Conservation (phyloP, 2,329 filamentous ascomycete genomes). For the Pestalotiopsis sp. region DNA sequence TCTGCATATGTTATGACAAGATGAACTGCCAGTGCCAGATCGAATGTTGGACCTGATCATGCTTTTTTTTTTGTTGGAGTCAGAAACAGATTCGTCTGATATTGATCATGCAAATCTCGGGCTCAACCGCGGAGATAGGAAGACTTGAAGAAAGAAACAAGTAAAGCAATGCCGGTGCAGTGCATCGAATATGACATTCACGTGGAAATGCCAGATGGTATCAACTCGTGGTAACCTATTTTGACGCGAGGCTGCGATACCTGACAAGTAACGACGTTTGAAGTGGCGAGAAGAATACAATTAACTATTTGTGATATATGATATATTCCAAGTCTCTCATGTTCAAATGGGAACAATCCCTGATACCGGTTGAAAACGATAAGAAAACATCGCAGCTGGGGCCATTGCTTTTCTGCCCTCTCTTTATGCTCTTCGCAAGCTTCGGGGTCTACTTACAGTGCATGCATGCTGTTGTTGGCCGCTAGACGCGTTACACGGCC, state of each 20-base stretch:
- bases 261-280: background rate
- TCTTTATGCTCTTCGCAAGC: background rate
- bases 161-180: background rate
- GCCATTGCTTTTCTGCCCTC: background rate
- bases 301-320: background rate
- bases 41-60: background rate
- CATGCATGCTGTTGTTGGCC: background rate
- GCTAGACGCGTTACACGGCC: background rate
- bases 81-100: no score
- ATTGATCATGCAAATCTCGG: no score
- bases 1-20: background rate
- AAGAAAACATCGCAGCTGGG: background rate
- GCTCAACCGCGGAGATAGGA: no score
- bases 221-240: no score
- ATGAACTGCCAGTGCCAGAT: background rate
- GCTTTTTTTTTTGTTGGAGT: background rate
- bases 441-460: background rate
- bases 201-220: background rate
- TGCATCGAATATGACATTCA: background rate
- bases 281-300: background rate
- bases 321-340: background rate
- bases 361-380: background rate
- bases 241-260: background rate
- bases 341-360: background rate
- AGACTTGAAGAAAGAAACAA: no score